Percentiles rank a stretch among this genome's conserved stretches.
phyloP scores from a whole-genome alignment of 73 alveolate species.

The Symbiodinium natans region DNA sequence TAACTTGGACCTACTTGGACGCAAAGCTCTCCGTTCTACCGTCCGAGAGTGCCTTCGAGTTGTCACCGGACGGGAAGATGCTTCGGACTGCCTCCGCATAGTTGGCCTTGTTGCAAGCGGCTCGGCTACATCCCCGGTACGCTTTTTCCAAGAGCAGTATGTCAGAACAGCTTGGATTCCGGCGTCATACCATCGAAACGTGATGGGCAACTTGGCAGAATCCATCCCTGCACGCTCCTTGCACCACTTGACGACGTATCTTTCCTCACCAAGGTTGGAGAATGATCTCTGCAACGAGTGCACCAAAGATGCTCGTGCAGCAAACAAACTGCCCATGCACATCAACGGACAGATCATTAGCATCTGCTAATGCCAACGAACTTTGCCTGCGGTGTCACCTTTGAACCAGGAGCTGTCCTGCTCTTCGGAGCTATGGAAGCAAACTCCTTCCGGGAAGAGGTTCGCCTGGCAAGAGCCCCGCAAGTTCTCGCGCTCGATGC shows the following conservation, averaged over 20 bases:
- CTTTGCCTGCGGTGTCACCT: too few relatives aligned
- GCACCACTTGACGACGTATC: constrained; percentile 48
- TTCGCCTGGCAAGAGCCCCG: background rate
- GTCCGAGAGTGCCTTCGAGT: constrained; percentile 5
- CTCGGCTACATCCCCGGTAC: too few relatives aligned
- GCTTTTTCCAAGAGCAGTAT: too few relatives aligned
- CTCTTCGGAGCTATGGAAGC: background rate
- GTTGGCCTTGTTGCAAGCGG: constrained; percentile 27
- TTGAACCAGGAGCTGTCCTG: too few relatives aligned
- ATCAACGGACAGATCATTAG: too few relatives aligned
- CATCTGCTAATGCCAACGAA: too few relatives aligned
- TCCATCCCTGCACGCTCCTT: constrained; percentile 73
- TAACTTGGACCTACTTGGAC: too few relatives aligned
- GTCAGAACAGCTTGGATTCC: background rate
- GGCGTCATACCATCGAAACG: constrained; percentile 86
- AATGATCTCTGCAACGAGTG: too few relatives aligned
- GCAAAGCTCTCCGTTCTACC: too few relatives aligned
- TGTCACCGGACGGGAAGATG: constrained; percentile 65
- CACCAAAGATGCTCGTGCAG: too few relatives aligned
- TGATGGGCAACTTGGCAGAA: background rate
- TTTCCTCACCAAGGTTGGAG: background rate
- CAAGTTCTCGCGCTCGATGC: too few relatives aligned
- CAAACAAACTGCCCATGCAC: too few relatives aligned
- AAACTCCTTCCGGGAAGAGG: constrained; percentile 4
- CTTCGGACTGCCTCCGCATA: constrained; percentile 50